Evolutionary conservation across 1,284 basidiomycete genomes (phyloP).

Genomic region (Heterobasidion parviporum): DNA sequence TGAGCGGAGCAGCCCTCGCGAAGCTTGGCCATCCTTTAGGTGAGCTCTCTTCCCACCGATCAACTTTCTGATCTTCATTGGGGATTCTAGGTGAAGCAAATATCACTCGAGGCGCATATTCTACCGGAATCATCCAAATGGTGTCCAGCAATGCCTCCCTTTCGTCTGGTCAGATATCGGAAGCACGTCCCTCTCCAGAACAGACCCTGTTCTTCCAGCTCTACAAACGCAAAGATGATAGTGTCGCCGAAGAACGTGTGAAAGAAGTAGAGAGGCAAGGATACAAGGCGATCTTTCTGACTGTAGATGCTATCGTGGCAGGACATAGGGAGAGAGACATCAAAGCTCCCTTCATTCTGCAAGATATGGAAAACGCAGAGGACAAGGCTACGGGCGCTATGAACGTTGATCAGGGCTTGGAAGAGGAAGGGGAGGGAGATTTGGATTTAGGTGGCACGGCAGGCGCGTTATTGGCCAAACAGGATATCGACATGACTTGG

Average conservation of each 20-base stretch:
- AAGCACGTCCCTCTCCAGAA: slow-evolving; percentile 40
- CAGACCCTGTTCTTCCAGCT: slow-evolving; percentile 82
- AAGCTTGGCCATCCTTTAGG: slow-evolving; percentile 81
- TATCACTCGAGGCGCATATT: slow-evolving; percentile 69
- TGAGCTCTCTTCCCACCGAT: slow-evolving; percentile 12
- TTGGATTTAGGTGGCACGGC: slow-evolving; percentile 39
- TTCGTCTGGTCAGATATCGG: slow-evolving; percentile 65
- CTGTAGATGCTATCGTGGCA: slow-evolving; percentile 83
- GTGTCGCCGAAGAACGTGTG: slow-evolving; percentile 64
- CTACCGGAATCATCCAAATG: slow-evolving; percentile 77
- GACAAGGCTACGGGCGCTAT: slow-evolving; percentile 14
- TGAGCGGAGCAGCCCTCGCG: slow-evolving; percentile 83
- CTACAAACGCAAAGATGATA: slow-evolving; percentile 76
- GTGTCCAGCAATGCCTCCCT: slow-evolving; percentile 85
- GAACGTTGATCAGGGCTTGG: slow-evolving; percentile 27
- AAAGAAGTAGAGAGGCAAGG: slow-evolving; percentile 64
- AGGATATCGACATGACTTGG: slow-evolving; percentile 71
- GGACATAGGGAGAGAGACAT: slow-evolving; percentile 84
- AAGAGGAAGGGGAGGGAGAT: slow-evolving; percentile 21
- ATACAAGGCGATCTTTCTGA: slow-evolving; percentile 84
- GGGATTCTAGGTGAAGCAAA: slow-evolving; percentile 63
- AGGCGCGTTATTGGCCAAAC: slow-evolving; percentile 52
- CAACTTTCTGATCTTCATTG: not conserved
- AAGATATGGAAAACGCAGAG: slow-evolving; percentile 42
- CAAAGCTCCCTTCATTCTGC: slow-evolving; percentile 51